Evolutionary conservation across 2,329 filamentous ascomycete species (phyloP), one percentile per base, ranked within the genome.

Genomic region (Botrytis porri): DNA sequence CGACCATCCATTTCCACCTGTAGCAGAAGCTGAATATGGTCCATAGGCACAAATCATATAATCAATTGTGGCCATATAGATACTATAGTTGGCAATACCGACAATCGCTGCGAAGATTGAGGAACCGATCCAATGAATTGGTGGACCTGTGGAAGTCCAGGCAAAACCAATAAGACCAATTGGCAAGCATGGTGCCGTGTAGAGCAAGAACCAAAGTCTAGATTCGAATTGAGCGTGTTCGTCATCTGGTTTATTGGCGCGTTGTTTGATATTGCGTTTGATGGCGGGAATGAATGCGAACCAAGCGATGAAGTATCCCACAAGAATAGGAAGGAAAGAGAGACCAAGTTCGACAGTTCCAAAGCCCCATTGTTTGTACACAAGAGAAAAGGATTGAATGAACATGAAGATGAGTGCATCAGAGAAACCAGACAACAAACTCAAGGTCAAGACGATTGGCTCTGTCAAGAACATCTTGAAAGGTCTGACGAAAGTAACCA

Each of bases 381-480:
- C 91, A 2, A 92, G 84, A 0, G 84, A 82, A 77, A 93, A 94
- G 0, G 89, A 91, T 80, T 93, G 90, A 71, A 93, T 88, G 80
- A 92, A 92, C 85, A 92, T 92, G 84, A 93, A 94, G 82, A 93
- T 93, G 6, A 94, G 86, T 4, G 90, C 90, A 74, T 93, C 92
- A 16, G 87, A 89, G 84, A 93, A 93, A 45, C 91, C 91, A 4
- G 88, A 90, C 8, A 93, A 88, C 0, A 93, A 85, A 1, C 91
- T 93, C 8, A 93, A 84, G 54, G 87, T 88, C 25, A 92, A 83
- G 18, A 93, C 92, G 73, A 94, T 94, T 6, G 92, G 91, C 82
- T 94, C 92, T 0, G 88, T 91, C 48, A 92, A 75, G 80, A 93
- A 92, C 88, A 93, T 92, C 78, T 86, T 86, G 82, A 93, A 93